Evolutionary conservation across 352 stramenopile species (phyloP), one percentile per base, ranked within the genome.

Genomic region (Saprolegnia parasitica): DNA sequence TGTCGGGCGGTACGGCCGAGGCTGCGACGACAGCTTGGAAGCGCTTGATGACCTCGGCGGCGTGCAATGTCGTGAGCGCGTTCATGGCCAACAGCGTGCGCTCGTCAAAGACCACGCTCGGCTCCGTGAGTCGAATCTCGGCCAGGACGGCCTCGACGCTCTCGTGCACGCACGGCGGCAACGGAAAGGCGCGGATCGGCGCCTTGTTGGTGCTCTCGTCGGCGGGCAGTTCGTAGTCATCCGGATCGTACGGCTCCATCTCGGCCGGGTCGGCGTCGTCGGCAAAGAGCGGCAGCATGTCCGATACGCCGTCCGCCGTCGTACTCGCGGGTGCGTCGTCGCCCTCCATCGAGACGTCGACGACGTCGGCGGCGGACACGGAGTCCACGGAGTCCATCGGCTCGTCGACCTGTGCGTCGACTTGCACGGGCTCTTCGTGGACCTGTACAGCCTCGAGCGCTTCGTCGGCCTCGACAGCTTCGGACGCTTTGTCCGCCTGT

Each of bases 51-150:
- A 67, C 60, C 15, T 23, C 37, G 20, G 56, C 11, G 18, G 60
- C 60, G 24, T 56, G 20, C 8, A 32, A 18, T 4, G 32, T 32
- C 9, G 60, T 54, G 60, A 67, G 60, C 18, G 16, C 40, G 32
- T 67, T 67, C 32, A 67, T 45, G 16, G 32, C 60, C 15, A 45
- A 8, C 10, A 67, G 20, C 2, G 40, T 67, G 18, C 20, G 35
- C 24, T 56, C 32, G 46, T 67, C 60, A 16, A 67, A 67, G n/a
- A n/a, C 60, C 8, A 67, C 21, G 20, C 18, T 32, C 32, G 60
- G 60, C 10, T 37, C 15, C 21, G 60, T 55, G 20, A 23, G 11
- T 5, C 21, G 20, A 21, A 67, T 56, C 35, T 56, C 37, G 9
- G 60, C 37, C 11, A 67, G 32, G 4, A 67, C 20, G 46, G 62